Percentiles rank a stretch among this genome's conserved stretches.
phyloP scores from a whole-genome alignment of 2,329 filamentous ascomycete species.

The Verticillium isaacii region DNA sequence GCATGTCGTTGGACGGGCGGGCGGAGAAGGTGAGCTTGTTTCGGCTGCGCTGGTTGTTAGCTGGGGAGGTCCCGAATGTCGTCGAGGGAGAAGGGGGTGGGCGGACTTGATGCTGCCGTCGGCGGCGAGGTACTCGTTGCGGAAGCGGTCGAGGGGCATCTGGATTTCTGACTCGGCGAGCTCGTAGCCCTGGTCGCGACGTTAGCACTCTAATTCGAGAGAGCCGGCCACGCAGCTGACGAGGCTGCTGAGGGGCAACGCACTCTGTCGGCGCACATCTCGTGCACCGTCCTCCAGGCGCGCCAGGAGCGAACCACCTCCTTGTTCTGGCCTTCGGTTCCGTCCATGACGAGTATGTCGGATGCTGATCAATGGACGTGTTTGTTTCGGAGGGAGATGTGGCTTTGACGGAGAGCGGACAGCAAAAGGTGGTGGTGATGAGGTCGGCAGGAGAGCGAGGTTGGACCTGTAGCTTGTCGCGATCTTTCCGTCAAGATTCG shows the following conservation, averaged over 20 bases:
- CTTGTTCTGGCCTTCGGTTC: slow-evolving; percentile 45
- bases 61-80: slow-evolving; percentile 4
- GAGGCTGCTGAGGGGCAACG: slow-evolving; percentile 21
- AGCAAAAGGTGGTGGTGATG: background rate
- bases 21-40: slow-evolving; percentile 83
- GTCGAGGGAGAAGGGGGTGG: background rate
- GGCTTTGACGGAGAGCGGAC: background rate
- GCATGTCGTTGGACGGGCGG: slow-evolving; percentile 77
- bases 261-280: slow-evolving; percentile 92
- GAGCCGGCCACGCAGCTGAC: background rate
- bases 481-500: background rate
- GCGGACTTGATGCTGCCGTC: slow-evolving; percentile 74
- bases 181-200: slow-evolving; percentile 72
- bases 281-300: slow-evolving; percentile 86
- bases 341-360: slow-evolving; percentile 26
- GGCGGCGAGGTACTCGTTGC: slow-evolving; percentile 62
- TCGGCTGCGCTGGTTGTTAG: slow-evolving; percentile 51
- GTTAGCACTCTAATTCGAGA: slow-evolving; percentile 8
- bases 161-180: slow-evolving; percentile 84
- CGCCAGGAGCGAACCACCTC: slow-evolving; percentile 75
- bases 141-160: slow-evolving; percentile 81
- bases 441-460: background rate
- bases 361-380: background rate
- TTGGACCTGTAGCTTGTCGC: background rate
- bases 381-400: no score